Percentiles rank a stretch among this genome's conserved stretches.
Conservation (phyloP, 306 rosid species). For the Sicyos edulis region DNA sequence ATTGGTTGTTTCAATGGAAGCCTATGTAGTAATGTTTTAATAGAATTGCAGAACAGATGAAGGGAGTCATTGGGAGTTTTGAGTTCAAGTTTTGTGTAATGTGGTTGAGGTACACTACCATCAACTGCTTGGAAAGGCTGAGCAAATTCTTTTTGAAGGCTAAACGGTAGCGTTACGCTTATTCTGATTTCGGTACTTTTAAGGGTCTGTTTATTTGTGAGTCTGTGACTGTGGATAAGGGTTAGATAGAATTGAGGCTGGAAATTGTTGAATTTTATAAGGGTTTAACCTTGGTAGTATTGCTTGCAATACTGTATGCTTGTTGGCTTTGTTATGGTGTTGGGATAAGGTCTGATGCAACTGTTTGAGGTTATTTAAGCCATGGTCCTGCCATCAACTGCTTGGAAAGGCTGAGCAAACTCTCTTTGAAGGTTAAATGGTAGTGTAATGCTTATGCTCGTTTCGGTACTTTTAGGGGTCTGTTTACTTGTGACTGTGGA, state of each 20-base stretch:
- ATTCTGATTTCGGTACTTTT: slow-evolving; percentile 35
- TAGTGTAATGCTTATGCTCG: slow-evolving; percentile 22
- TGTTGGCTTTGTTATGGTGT: slow-evolving; percentile 53
- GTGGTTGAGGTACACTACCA: slow-evolving; percentile 39
- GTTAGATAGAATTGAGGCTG: slow-evolving; percentile 60
- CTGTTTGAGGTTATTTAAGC: slow-evolving; percentile 47
- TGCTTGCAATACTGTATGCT: slow-evolving; percentile 69
- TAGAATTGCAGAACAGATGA: slow-evolving; percentile 64
- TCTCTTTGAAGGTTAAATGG: slow-evolving; percentile 55
- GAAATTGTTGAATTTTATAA: slow-evolving; percentile 78
- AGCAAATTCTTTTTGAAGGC: slow-evolving; percentile 52
- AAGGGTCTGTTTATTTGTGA: slow-evolving; percentile 52
- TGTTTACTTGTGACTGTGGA: slow-evolving; percentile 70
- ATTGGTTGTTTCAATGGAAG: slow-evolving; percentile 63
- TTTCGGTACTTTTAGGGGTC: slow-evolving; percentile 41
- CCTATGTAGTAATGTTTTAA: slow-evolving; percentile 52
- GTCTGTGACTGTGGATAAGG: slow-evolving; percentile 64
- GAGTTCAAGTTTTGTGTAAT: slow-evolving; percentile 58
- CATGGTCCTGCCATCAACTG: slow-evolving; percentile 25
- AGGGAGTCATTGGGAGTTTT: slow-evolving; percentile 62
- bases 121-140: slow-evolving; percentile 63
- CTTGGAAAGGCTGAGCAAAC: slow-evolving; percentile 57
- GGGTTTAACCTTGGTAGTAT: slow-evolving; percentile 62
- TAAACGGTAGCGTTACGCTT: slow-evolving; percentile 34
- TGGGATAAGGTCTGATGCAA: slow-evolving; percentile 56